phyloP scores from a whole-genome alignment of 179 eudicot genomes.

The Drosera spatulata region DNA sequence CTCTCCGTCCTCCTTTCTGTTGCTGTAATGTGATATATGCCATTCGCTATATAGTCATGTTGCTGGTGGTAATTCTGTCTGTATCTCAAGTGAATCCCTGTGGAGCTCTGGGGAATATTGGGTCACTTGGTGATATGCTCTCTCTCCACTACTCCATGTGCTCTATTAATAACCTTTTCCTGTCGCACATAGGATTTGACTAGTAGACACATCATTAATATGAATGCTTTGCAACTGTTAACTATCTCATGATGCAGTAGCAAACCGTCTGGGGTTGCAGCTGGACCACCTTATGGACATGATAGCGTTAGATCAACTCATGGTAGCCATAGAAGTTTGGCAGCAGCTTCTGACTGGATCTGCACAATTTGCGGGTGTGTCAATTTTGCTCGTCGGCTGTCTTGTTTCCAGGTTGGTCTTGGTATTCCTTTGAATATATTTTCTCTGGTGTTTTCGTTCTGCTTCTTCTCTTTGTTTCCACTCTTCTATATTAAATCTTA shows the following conservation, averaged over 20 bases:
- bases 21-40: too few species aligned
- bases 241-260: slow-evolving; percentile 56
- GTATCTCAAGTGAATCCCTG: too few species aligned
- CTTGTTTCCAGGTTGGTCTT: slow-evolving; percentile 86
- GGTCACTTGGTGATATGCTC: too few species aligned
- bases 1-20: too few species aligned
- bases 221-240: slow-evolving; percentile 6
- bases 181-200: neutral
- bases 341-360: slow-evolving; percentile 87
- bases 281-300: slow-evolving; percentile 49
- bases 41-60: too few species aligned
- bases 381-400: slow-evolving; percentile 92
- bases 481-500: neutral
- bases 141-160: too few species aligned
- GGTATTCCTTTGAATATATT: neutral
- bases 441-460: neutral
- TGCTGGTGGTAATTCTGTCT: too few species aligned
- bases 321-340: slow-evolving; percentile 44
- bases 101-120: too few species aligned
- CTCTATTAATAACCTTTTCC: neutral
- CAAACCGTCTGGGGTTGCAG: slow-evolving; percentile 77
- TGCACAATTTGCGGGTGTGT: slow-evolving; percentile 90
- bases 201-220: neutral
- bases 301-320: slow-evolving; percentile 57
- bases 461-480: neutral